Conservation (phyloP, 2,329 filamentous ascomycete species). For the Aureobasidium sp. region DNA sequence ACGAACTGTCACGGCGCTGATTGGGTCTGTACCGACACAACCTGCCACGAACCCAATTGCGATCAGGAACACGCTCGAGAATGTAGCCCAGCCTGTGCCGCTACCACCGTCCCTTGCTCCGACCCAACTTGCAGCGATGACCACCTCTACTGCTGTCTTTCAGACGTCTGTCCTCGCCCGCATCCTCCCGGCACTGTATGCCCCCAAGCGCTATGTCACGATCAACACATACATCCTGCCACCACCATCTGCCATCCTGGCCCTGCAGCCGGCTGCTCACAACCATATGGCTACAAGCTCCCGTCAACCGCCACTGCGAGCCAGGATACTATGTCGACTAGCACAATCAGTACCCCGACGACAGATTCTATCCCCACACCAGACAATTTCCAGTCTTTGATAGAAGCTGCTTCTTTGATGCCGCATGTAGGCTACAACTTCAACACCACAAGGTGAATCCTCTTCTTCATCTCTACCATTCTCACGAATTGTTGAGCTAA, state of each 20-base stretch:
- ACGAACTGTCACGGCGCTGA: constrained; percentile 1
- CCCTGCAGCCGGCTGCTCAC: not conserved
- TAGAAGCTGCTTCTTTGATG: constrained; percentile 8
- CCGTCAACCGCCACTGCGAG: not conserved
- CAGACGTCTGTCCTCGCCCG: constrained; percentile 11
- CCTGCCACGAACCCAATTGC: constrained; percentile 7
- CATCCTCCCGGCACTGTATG: not conserved
- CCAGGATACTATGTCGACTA: constrained; percentile 9
- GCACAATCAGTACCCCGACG: constrained; percentile 15
- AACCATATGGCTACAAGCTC: constrained; percentile 1
- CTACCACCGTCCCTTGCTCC: not conserved
- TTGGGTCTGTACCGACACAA: not conserved
- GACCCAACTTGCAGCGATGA: constrained; percentile 4
- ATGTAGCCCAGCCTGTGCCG: constrained; percentile 14
- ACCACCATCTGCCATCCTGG: not conserved
- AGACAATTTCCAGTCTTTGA: constrained; percentile 11
- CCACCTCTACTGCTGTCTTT: constrained; percentile 12
- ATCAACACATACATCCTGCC: not conserved
- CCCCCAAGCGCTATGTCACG: not conserved
- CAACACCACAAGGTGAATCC: not conserved
- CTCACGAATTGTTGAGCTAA: not conserved
- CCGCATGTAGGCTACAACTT: not conserved
- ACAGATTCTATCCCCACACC: constrained; percentile 9
- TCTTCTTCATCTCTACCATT: no score
- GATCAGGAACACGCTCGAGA: constrained; percentile 8